Percentiles rank a stretch among this genome's conserved stretches.
These are phyloP conservation scores for Exophiala sideris DNA, from an alignment of 2,329 filamentous ascomycete genomes.

Conservation along the genomic window DNA sequence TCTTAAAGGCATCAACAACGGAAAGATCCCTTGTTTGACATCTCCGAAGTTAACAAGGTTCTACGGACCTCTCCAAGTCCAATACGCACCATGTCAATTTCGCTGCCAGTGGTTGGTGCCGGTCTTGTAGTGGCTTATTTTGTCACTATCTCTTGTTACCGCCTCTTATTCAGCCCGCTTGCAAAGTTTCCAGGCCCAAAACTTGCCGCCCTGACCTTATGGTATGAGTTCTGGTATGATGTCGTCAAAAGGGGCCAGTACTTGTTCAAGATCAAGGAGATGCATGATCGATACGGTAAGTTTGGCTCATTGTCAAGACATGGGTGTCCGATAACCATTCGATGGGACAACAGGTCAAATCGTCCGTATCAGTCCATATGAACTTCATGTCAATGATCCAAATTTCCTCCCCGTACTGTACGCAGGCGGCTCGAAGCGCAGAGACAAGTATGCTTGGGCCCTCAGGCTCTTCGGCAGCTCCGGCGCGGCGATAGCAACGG, in stretches of 20 bases:
- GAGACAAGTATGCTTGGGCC: conserved; percentile 8
- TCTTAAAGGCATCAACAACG: too few species aligned
- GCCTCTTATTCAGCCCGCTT: conserved; percentile 23
- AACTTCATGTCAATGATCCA: conserved; percentile 19
- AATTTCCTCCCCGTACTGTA: conserved; percentile 15
- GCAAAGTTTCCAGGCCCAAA: conserved; percentile 26
- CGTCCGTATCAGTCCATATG: conserved; percentile 17
- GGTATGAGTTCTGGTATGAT: conserved; percentile 33
- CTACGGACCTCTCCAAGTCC: too few species aligned
- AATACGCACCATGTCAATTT: too few species aligned
- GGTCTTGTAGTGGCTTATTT: neutral
- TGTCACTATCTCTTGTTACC: conserved; percentile 8
- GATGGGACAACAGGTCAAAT: conserved; percentile 32
- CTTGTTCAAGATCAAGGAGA: conserved; percentile 28
- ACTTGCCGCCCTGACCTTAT: conserved; percentile 26
- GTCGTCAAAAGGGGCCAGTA: conserved; percentile 28
- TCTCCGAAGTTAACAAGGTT: neutral
- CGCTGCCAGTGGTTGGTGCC: neutral
- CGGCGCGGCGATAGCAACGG: conserved; percentile 31
- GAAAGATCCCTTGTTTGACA: neutral
- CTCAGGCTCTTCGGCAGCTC: conserved; percentile 7
- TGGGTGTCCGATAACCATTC: neutral
- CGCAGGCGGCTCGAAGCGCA: neutral
- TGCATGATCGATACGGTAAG: conserved; percentile 32
- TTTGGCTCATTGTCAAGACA: neutral